A percentile compares a stretch with the other conserved stretches of the same genome.
Conservation (phyloP, 345 rosid genomes). For the Citrus australasica region DNA sequence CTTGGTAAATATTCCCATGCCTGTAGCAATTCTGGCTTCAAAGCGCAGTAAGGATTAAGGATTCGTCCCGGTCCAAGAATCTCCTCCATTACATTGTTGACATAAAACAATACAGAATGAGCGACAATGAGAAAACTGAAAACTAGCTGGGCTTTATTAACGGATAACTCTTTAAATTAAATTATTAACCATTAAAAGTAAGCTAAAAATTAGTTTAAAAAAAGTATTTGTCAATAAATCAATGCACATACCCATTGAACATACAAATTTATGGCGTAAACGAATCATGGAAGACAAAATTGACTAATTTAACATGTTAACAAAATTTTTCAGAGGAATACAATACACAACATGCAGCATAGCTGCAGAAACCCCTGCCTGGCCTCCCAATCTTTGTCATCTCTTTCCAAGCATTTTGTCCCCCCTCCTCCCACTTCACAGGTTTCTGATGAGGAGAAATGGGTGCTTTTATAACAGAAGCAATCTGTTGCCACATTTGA, state of each 20-base stretch:
- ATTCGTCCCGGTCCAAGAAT: neutral
- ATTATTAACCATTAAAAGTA: neutral
- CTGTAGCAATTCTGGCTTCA: neutral
- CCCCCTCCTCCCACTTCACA: neutral
- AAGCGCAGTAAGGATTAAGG: neutral
- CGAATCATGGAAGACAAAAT: neutral
- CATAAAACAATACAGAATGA: neutral
- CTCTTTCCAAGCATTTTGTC: neutral
- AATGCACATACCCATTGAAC: neutral
- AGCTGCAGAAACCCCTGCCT: constrained; percentile 1
- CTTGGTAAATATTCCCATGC: too few relatives aligned
- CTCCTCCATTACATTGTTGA: neutral
- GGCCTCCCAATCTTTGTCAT: neutral
- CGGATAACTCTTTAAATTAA: neutral
- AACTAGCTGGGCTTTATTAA: too few relatives aligned
- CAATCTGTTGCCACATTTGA: neutral
- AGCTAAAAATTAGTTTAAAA: neutral
- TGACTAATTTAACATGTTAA: constrained; percentile 12
- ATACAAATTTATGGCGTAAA: neutral
- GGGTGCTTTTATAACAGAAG: neutral
- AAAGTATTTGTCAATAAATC: neutral
- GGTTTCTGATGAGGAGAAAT: neutral
- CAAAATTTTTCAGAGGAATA: constrained; percentile 24
- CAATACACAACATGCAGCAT: constrained; percentile 27
- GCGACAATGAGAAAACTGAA: too few relatives aligned